Conservation (phyloP, 2,329 filamentous ascomycete species). For the Alternaria infectoria region DNA sequence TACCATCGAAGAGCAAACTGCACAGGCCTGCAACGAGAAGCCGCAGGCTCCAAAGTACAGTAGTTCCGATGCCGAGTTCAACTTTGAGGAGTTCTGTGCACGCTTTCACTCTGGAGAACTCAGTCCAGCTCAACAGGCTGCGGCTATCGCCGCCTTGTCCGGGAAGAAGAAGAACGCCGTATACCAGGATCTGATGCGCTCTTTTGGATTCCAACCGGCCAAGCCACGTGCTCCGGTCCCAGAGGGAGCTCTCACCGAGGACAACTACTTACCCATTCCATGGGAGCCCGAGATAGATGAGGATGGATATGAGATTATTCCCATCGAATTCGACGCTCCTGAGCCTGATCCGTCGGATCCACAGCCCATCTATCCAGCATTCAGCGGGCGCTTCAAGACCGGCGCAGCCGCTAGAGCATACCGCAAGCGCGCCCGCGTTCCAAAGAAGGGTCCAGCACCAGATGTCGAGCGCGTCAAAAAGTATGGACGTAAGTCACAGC, state of each 20-base stretch:
- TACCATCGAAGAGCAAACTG: neutral
- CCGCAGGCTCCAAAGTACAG: neutral
- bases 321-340: neutral
- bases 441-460: constrained; percentile 15
- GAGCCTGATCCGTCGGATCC: neutral
- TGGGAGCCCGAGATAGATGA: neutral
- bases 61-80: neutral
- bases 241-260: neutral
- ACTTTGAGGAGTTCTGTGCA: neutral
- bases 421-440: constrained; percentile 21
- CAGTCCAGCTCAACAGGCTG: neutral
- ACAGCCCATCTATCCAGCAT: constrained; percentile 21
- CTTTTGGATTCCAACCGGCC: neutral
- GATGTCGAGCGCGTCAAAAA: constrained; percentile 31
- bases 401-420: constrained; percentile 21
- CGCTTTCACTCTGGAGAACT: neutral
- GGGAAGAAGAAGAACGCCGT: neutral
- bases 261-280: constrained; percentile 2
- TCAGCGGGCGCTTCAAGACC: constrained; percentile 24
- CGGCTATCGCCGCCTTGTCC: neutral
- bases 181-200: neutral
- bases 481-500: constrained; percentile 23
- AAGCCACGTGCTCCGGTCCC: neutral
- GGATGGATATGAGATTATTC: neutral
- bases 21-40: neutral